Percentiles rank a stretch among this genome's conserved stretches.
phyloP scores from a whole-genome alignment of 2,329 filamentous ascomycete species.

The Hypoxylon sp. region DNA sequence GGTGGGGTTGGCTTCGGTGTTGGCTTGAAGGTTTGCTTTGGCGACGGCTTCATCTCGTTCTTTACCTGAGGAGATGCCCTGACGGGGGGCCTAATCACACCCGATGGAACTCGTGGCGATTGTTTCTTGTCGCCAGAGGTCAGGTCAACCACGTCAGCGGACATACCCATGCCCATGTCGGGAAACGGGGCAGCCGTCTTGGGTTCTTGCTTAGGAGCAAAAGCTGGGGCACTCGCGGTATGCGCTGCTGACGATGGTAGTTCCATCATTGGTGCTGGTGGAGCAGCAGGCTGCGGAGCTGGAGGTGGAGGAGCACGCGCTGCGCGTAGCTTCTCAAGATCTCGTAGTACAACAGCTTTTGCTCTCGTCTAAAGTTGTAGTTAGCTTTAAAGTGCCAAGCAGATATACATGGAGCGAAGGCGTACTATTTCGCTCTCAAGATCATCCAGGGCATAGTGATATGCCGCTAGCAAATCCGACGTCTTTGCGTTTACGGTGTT shows the following conservation, averaged over 20 bases:
- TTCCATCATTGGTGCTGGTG: slow-evolving; percentile 55
- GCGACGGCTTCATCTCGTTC: slow-evolving; percentile 52
- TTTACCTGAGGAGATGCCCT: slow-evolving; percentile 48
- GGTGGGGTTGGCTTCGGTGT: slow-evolving; percentile 43
- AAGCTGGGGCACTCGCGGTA: slow-evolving; percentile 49
- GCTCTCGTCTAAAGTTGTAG: slow-evolving; percentile 60
- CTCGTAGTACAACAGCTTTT: slow-evolving; percentile 70
- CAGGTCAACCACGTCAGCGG: slow-evolving; percentile 53
- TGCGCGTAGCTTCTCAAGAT: slow-evolving; percentile 62
- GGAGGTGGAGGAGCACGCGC: slow-evolving; percentile 50
- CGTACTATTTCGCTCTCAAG: slow-evolving; percentile 72
- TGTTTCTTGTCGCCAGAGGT: slow-evolving; percentile 50
- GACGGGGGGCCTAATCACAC: slow-evolving; percentile 41
- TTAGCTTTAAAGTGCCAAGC: slow-evolving; percentile 27
- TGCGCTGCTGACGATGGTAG: slow-evolving; percentile 55
- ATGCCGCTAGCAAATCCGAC: slow-evolving; percentile 63
- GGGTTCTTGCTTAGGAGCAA: slow-evolving; percentile 56
- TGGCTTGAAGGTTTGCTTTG: slow-evolving; percentile 44
- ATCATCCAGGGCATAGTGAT: slow-evolving; percentile 69
- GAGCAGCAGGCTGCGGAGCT: slow-evolving; percentile 45
- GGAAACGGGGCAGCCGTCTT: slow-evolving; percentile 69
- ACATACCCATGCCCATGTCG: slow-evolving; percentile 68
- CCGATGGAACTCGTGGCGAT: slow-evolving; percentile 49
- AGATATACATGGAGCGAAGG: background rate
- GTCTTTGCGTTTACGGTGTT: slow-evolving; percentile 60